These are phyloP conservation scores for Colletotrichum siamense DNA, from an alignment of 2,329 filamentous ascomycete species.

Conservation along the genomic window DNA sequence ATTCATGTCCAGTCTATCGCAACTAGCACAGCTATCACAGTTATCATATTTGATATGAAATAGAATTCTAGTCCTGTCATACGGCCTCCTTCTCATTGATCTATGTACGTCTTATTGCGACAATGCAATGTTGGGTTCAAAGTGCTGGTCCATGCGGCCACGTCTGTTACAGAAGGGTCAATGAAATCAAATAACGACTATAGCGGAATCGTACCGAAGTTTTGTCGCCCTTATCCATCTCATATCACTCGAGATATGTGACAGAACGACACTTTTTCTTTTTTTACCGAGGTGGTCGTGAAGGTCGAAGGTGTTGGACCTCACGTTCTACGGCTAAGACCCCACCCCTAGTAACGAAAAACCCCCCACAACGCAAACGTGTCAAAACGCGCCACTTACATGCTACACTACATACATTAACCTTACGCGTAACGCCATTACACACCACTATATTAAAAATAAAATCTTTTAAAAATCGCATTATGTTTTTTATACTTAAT, in stretches of 20 bases:
- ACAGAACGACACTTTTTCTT: background rate
- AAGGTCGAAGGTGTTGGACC: background rate
- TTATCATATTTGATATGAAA: background rate
- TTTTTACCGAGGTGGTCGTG: background rate
- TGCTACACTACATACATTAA: too few relatives aligned
- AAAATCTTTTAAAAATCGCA: too few relatives aligned
- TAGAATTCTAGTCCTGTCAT: rapidly evolving
- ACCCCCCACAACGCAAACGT: too few relatives aligned
- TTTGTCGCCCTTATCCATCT: background rate
- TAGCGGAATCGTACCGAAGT: background rate
- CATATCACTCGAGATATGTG: background rate
- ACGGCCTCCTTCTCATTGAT: background rate
- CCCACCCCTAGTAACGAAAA: too few relatives aligned
- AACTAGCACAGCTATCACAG: too few relatives aligned
- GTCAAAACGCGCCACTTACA: too few relatives aligned
- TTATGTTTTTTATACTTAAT: too few relatives aligned
- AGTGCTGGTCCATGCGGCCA: background rate
- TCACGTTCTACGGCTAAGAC: too few relatives aligned
- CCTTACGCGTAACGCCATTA: too few relatives aligned
- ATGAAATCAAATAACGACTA: background rate
- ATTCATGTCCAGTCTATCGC: background rate
- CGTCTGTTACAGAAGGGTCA: background rate
- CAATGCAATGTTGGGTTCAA: background rate
- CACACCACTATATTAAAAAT: too few relatives aligned
- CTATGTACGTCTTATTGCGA: background rate